Evolutionary conservation across 768 basidiomycete species (phyloP), one percentile per base, ranked within the genome.

Genomic region (Tephrocybe sp.): DNA sequence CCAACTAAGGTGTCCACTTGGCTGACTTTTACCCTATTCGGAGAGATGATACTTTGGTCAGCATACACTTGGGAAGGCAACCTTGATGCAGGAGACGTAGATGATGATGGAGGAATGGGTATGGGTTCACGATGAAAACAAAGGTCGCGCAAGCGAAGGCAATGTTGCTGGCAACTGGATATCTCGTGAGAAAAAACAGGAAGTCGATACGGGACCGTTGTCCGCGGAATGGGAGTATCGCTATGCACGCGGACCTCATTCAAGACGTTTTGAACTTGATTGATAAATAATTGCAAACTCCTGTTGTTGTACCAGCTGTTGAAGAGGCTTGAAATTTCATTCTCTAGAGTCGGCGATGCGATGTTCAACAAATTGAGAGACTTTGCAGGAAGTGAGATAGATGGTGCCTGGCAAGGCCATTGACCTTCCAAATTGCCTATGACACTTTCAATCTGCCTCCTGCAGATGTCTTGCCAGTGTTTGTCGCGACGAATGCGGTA

Each of bases 391-490:
- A 4, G 17, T 4, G 43, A 39, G 38, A 49, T 13, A 11, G 36
- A 33, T n/a, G 48, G 49, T 16, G 10, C n/a, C n/a, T 14, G 16
- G 49, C 58, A 60, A 14, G 56, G 62, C 61, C 62, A 62, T 34
- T 65, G 57, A 9, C 17, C 26, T 44, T 60, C 35, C 8, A 66
- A 40, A 16, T 23, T 2, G 13, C 50, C 16, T 5, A 56, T 41
- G 3, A 58, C 42, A 0, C 55, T 59, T 26, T 36, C n/a, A 5
- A 45, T 46, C 44, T 60, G 48, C n/a, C n/a, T n/a, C n/a, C n/a
- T 39, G 36, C 10, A 6, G 36, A 5, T 14, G 49, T 19, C 4
- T 51, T 30, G n/a, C 35, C 42, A 50, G 3, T 44, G 42, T n/a
- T 3, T n/a, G 9, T 40, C 19, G 16, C 48, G 49, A 35, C 60